phyloP scores from a whole-genome alignment of 768 basidiomycete species.

The Pleurotus tuber-regium region DNA sequence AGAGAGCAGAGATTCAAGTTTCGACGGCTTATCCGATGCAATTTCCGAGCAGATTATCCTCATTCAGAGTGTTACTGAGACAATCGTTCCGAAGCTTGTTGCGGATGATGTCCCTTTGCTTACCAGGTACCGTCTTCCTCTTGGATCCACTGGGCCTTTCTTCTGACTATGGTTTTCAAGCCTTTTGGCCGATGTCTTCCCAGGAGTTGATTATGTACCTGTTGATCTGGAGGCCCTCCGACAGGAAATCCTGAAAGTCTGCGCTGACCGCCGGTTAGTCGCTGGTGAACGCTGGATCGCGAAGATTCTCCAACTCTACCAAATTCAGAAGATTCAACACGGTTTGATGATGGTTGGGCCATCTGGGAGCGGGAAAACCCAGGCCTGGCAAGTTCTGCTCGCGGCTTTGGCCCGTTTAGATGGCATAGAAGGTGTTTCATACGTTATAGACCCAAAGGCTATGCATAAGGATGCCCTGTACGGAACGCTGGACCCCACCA shows the following conservation, averaged over 20 bases:
- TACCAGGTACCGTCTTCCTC: conserved; percentile 70
- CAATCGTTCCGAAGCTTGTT: conserved; percentile 96
- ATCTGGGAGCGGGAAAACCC: conserved; percentile 94
- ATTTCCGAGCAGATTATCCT: conserved; percentile 93
- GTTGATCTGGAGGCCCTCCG: conserved; percentile 85
- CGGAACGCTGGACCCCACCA: conserved; percentile 94
- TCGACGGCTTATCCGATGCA: conserved; percentile 61
- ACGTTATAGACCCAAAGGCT: conserved; percentile 98
- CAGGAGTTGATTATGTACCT: conserved; percentile 87
- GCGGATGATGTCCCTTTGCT: conserved; percentile 95
- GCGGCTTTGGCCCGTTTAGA: conserved; percentile 89
- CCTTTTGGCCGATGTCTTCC: conserved; percentile 95
- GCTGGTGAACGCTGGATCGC: conserved; percentile 87
- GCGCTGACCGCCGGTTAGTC: conserved; percentile 81
- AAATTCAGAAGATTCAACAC: conserved; percentile 99
- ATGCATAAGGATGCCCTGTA: conserved; percentile 99
- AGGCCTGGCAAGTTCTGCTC: conserved; percentile 94
- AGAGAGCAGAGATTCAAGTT: conserved; percentile 36
- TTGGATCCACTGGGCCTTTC: not conserved
- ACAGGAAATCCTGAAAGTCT: conserved; percentile 85
- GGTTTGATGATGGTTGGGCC: conserved; percentile 99
- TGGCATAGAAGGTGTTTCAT: conserved; percentile 87
- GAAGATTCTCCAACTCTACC: conserved; percentile 97
- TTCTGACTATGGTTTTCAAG: conserved; percentile 35
- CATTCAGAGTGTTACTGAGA: conserved; percentile 98